Base-by-base conservation (phyloP, 345 rosid species). In the Erodium maritimum region DNA sequence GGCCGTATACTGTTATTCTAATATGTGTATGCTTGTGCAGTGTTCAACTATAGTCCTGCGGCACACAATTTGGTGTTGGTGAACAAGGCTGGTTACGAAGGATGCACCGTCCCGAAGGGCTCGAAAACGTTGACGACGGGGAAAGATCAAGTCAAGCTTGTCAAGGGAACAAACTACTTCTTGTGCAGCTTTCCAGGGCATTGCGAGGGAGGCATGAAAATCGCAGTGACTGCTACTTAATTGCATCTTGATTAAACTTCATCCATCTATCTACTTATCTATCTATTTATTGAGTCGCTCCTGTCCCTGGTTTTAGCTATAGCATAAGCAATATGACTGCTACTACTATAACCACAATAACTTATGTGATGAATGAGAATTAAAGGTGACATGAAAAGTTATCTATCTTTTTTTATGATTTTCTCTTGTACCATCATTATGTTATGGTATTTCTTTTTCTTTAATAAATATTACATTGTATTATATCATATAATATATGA, bases 141-240 rank as follows among this genome's bases (percentile, higher is more conserved):
- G 55, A 68, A 64, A 7, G 87, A 78, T 67, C 69, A 18, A 61
- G 54, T 81, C 3, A 69, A 55, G 63, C 66, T 81, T 61, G 72
- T 18, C 22, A 78, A 68, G 76, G 83, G 86, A 29, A 60, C 11
- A 16, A 81, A 76, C 63, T 81, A 62, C 71, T 81, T 78, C 78
- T 63, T 78, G n/a, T 78, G 86, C 74, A 71, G 24, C 67, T n/a
- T 58, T 22, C 58, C 71, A 13, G 76, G 81, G 0, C 86, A 81
- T 66, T 78, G 83, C 52, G 62, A 70, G 24, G 63, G 73, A 11
- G 79, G 77, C 2, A 78, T 81, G 86, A 78, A 78, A 74, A 74
- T 81, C 52, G 83, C 76, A 19, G 52, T 81, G 5, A 59, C 21
- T 61, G 83, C 86, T 18, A 61, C 65, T 0, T 78, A 61, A 60